Evolutionary conservation across 2,329 filamentous ascomycete genomes (phyloP), one percentile per base, ranked within the genome.

Genomic region (Pezicula carpinea): DNA sequence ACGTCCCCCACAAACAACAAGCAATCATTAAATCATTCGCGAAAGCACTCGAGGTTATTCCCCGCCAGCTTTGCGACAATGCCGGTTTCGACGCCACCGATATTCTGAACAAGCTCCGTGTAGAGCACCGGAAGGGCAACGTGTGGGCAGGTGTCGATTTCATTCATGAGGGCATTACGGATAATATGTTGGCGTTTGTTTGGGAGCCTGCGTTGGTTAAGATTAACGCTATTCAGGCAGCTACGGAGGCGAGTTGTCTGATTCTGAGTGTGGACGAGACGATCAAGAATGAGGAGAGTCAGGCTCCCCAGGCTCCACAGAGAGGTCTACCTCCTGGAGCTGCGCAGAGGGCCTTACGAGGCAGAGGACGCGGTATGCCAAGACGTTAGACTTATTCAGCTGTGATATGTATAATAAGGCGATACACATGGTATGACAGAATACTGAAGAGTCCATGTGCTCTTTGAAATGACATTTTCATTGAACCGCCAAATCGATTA

Each of bases 121-220:
- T 97, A 50, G 92, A 96, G 78, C 93, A 99, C 74, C 83, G 89
- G 66, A 93, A 92, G 73, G 90, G 90, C 57, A 87, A 87, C 64
- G 83, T 82, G 44, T 99, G 93, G 93, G 90, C 91, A 4, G 93
- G 93, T 65, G 92, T 99, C 22, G 93, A 99, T 72, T 97, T 99
- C 65, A 75, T 83, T 57, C 82, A 90, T 61, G 93, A 99, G 72
- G 91, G 91, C 52, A 87, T 96, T 53, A 77, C 89, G 49, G 87
- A 99, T 72, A 97, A 97, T 77, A 85, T 97, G 79, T 86, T 89
- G 66, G 84, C 80, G 47, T 99, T 97, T 67, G 93, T 99, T 35
- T 99, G 93, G 93, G 93, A 99, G 72, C 93, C 93, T 5, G 87
- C 88, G 40, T 75, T 97, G 54, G 88, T 99, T 65, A 99, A 99